Conservation (phyloP, 441 rosid species). For the Viola pubescens region DNA sequence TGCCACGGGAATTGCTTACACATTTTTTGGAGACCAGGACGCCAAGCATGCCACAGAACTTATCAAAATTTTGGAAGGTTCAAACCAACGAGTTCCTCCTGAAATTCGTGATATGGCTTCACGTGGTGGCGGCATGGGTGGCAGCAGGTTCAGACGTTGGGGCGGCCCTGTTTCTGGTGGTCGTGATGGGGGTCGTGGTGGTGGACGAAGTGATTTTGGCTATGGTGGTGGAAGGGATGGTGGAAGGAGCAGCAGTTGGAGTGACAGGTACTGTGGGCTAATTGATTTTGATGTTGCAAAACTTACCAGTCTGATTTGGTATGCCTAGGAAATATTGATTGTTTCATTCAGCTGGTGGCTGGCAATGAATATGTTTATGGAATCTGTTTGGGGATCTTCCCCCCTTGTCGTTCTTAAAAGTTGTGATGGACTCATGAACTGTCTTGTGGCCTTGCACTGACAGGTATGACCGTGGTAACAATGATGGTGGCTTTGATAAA, state of each 20-base stretch:
- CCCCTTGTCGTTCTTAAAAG: neutral
- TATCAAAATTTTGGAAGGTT: slow-evolving; percentile 86
- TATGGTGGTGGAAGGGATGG: slow-evolving; percentile 37
- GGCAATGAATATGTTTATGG: too few relatives aligned
- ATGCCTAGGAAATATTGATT: too few relatives aligned
- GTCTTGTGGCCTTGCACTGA: slow-evolving; percentile 3
- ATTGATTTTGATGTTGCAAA: neutral
- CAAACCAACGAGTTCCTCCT: slow-evolving; percentile 77
- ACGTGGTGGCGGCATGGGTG: slow-evolving; percentile 66
- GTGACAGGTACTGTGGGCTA: slow-evolving; percentile 45
- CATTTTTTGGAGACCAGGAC: slow-evolving; percentile 89
- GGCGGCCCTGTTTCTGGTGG: slow-evolving; percentile 53
- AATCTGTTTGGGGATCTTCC: too few relatives aligned
- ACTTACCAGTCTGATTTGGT: neutral
- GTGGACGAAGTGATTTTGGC: slow-evolving; percentile 45
- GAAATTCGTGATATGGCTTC: slow-evolving; percentile 83
- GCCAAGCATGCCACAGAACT: slow-evolving; percentile 85
- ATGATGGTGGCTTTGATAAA: slow-evolving; percentile 29
- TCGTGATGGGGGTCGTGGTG: slow-evolving; percentile 44
- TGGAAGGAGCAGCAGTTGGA: slow-evolving; percentile 39
- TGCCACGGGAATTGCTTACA: slow-evolving; percentile 83
- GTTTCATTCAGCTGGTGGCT: too few relatives aligned
- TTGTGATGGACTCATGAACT: neutral
- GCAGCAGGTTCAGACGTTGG: slow-evolving; percentile 59
- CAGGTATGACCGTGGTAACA: slow-evolving; percentile 35